These are phyloP conservation scores for Zygoascus bituminiphila DNA, from an alignment of 805 yeast genomes.

Conservation along the genomic window DNA sequence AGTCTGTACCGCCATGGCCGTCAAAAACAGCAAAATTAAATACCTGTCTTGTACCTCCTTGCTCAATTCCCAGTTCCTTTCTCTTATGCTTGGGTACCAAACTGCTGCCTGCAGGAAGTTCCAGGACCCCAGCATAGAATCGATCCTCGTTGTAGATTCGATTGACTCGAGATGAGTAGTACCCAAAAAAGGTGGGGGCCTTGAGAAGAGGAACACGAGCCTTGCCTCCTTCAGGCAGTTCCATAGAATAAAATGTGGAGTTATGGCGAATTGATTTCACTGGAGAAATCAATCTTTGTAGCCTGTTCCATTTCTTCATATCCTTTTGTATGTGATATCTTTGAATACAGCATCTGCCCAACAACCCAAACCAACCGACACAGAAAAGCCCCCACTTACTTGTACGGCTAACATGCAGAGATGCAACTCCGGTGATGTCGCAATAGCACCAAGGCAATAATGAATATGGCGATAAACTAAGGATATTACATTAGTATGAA, in stretches of 20 bases:
- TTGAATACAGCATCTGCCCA: too few relatives aligned
- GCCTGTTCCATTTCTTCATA: not conserved
- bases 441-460: too few relatives aligned
- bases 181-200: conserved; percentile 74
- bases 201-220: conserved; percentile 50
- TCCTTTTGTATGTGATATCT: too few relatives aligned
- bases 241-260: conserved; percentile 6
- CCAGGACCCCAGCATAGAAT: conserved; percentile 56
- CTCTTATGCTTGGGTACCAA: conserved; percentile 18
- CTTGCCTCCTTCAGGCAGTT: conserved; percentile 8
- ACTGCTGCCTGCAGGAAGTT: conserved; percentile 33
- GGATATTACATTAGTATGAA: too few relatives aligned
- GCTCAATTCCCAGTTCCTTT: conserved; percentile 2
- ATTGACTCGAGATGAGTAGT: conserved; percentile 65
- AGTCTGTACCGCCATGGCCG: conserved; percentile 88
- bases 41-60: conserved; percentile 29
- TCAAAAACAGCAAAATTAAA: conserved; percentile 77
- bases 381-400: too few relatives aligned
- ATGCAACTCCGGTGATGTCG: too few relatives aligned
- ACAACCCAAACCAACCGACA: too few relatives aligned
- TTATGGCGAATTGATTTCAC: not conserved
- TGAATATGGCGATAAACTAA: too few relatives aligned
- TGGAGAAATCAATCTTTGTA: not conserved
- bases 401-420: too few relatives aligned
- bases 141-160: conserved; percentile 76